Base-by-base conservation (phyloP, 139 green algal species). In the Monoraphidium neglectum region DNA sequence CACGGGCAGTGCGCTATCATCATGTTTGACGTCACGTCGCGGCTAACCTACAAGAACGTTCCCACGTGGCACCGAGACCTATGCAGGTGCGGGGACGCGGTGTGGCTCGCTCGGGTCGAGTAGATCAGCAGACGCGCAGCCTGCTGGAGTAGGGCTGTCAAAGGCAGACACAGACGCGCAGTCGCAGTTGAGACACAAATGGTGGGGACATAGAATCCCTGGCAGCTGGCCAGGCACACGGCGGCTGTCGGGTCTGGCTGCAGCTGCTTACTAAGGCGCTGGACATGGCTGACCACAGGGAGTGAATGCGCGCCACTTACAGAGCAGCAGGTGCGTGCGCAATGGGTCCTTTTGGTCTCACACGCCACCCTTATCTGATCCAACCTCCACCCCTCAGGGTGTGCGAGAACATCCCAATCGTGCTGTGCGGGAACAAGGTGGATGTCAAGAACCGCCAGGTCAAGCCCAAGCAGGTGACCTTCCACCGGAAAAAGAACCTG, bases 1-100 rank as follows among this genome's bases (percentile, higher is more conserved):
- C 93, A 99, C 83, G 94, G 95, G 13, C 94, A 99, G 85, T 99
- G 97, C 84, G 97, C 96, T 24, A 99, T 99, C 91, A 99, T 99
- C 88, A 99, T 99, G 96, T 99, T 99, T 88, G 97, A 99, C 83
- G 97, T 99, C n/a, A 99, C 97, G 2, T 98, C 93, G 21, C 91
- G 97, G 38, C 88, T 98, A 54, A 99, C 97, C 38, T 99, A 99
- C 90, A 99, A 99, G 93, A 99, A 98, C 82, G 95, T 99, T 24
- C 97, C 97, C 63, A 98, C 94, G 23, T 99, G 96, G 96, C 95
- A 99, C 86, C 89, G 97, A 35, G 97, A 99, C 78, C 86, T 99
- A 28, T 98, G 94, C 91, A 85, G 90, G 86, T 92, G 61, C 18
- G 76, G 1, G 2, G 10, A 38, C 21, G 18, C 33, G 23, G 15